A percentile compares a stretch with the other conserved stretches of the same genome.
Conservation (phyloP, 192 early-diverging fungal genomes). For the Podila epicladia region DNA sequence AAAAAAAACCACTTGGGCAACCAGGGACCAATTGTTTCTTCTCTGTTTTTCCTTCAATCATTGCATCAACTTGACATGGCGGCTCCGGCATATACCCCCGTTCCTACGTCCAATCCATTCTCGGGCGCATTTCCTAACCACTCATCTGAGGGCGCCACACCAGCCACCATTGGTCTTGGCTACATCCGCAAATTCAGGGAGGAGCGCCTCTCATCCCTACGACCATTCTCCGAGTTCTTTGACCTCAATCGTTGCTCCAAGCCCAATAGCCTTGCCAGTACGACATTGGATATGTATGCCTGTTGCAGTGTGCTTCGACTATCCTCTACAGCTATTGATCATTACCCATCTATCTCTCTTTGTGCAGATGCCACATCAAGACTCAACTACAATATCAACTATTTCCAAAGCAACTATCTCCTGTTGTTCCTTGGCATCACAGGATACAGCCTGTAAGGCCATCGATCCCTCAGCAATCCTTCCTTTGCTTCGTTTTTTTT, state of each 20-base stretch:
- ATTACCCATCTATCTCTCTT: background rate
- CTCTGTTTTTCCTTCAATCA: background rate
- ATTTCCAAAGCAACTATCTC: slow-evolving; percentile 68
- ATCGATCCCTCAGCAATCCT: background rate
- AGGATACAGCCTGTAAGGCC: slow-evolving; percentile 62
- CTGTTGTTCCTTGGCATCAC: slow-evolving; percentile 64
- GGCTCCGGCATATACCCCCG: slow-evolving; percentile 25
- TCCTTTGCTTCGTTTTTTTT: background rate
- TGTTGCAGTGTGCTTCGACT: background rate
- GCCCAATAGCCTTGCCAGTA: slow-evolving; percentile 53
- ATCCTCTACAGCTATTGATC: background rate
- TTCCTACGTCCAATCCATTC: slow-evolving; percentile 8
- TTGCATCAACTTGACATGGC: slow-evolving; percentile 7
- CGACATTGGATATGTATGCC: background rate
- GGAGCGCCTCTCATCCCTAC: slow-evolving; percentile 58
- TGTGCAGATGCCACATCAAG: slow-evolving; percentile 32
- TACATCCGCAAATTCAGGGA: slow-evolving; percentile 36
- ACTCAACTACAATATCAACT: slow-evolving; percentile 61
- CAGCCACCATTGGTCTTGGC: slow-evolving; percentile 30
- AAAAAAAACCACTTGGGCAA: background rate
- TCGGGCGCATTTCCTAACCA: slow-evolving; percentile 5
- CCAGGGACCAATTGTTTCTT: background rate
- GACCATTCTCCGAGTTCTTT: slow-evolving; percentile 64
- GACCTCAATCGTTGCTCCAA: slow-evolving; percentile 59
- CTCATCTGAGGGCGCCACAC: slow-evolving; percentile 9